These are phyloP conservation scores for Cercospora zeina DNA, from an alignment of 2,329 filamentous ascomycete genomes.

Conservation along the genomic window DNA sequence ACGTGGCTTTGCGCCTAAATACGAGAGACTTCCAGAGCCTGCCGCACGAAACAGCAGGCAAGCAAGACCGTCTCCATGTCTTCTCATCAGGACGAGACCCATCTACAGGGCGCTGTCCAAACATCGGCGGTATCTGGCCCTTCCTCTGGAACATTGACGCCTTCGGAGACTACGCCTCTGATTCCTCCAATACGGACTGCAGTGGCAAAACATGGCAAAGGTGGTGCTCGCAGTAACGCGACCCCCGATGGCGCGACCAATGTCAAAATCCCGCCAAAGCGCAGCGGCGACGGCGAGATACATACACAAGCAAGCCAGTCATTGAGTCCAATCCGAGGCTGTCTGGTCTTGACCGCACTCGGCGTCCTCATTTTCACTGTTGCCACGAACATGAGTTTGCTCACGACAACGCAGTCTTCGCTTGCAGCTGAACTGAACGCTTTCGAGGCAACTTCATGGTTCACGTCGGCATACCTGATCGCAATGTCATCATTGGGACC, in stretches of 20 bases:
- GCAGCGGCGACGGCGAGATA: slow-evolving; percentile 6
- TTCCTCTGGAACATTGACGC: slow-evolving; percentile 6
- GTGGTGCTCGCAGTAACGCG: neutral
- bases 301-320: slow-evolving; percentile 33
- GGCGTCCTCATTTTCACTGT: slow-evolving; percentile 42
- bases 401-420: slow-evolving; percentile 75
- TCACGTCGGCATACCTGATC: slow-evolving; percentile 75
- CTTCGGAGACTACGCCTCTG: slow-evolving; percentile 9
- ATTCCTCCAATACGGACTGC: neutral
- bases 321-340: slow-evolving; percentile 27
- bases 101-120: neutral
- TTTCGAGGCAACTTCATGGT: slow-evolving; percentile 74
- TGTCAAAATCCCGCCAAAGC: neutral
- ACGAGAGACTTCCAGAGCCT: neutral
- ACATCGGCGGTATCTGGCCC: neutral
- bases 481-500: slow-evolving; percentile 62
- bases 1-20: neutral
- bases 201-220: neutral
- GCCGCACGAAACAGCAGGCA: neutral
- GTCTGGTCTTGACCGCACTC: slow-evolving; percentile 31
- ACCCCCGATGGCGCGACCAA: slow-evolving; percentile 5
- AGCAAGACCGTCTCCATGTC: neutral
- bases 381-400: slow-evolving; percentile 72
- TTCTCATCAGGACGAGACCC: neutral
- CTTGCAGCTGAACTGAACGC: slow-evolving; percentile 75